Base-by-base conservation (phyloP, 176 grass and related monocot genomes). In the Dendrocalamus sinicus region DNA sequence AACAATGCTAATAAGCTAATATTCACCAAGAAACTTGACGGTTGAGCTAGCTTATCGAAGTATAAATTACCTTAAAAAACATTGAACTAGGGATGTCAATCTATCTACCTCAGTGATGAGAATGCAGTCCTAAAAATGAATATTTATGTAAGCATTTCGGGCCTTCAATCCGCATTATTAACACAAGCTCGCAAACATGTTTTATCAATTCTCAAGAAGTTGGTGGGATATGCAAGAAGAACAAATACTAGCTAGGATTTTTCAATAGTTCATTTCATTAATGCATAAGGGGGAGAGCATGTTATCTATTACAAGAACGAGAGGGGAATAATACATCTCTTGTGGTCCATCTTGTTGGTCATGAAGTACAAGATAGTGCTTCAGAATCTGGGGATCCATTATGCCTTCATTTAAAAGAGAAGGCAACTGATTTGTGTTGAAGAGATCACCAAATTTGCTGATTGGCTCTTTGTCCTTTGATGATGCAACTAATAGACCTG, bases 301-400 rank as follows among this genome's bases (percentile, higher is more conserved):
- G 12, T 57, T 45, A 41, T 67, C 50, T 72, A 50, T 58, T 43
- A 77, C 46, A 57, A 60, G 20, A 67, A 81, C 8, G 16, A 84
- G 73, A 80, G 35, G 73, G 63, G 76, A 92, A 76, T 48, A 84
- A 53, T 96, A 99, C 96, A 85, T 99, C 53, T 99, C 96, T 86
- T 89, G 84, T 80, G 96, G 80, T 54, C 96, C 92, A 51, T 99
- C 94, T 96, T 96, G 92, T 71, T 91, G 93, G 81, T 99, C 96
- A 88, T 99, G 96, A 79, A 99, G 90, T 68, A 99, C 79, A 54
- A 99, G 84, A 83, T 96, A 94, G 89, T 96, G 94, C 76, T 99
- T 99, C 85, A 96, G 87, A 91, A 99, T 88, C 62, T 99, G 94
- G n/a, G 92, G 96, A 86, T 94, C 96, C 96, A 99, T 99, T 46